A percentile compares a stretch with the other conserved stretches of the same genome.
Conservation (phyloP, 2,329 filamentous ascomycete genomes). For the Penicillium glabrum region DNA sequence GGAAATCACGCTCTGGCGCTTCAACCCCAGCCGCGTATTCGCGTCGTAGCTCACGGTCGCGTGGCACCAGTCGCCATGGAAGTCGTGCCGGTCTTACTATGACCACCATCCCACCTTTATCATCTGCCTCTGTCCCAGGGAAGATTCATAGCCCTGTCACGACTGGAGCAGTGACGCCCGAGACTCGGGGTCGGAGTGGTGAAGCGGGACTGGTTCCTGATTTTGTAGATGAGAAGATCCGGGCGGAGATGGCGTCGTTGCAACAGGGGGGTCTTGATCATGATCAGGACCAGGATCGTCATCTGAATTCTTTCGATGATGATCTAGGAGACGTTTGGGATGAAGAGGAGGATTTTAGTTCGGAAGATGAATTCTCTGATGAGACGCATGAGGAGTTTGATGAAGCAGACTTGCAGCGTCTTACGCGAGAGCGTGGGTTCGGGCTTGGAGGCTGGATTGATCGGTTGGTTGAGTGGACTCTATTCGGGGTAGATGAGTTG, state of each 20-base stretch:
- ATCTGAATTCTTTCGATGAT: slow-evolving; percentile 1
- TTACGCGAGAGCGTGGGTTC: slow-evolving; percentile 54
- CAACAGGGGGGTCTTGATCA: slow-evolving; percentile 16
- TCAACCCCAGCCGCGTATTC: slow-evolving; percentile 37
- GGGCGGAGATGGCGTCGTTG: slow-evolving; percentile 39
- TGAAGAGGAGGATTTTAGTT: slow-evolving; percentile 23
- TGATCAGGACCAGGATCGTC: slow-evolving; percentile 9
- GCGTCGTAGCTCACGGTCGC: slow-evolving; percentile 34
- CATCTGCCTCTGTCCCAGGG: slow-evolving; percentile 6
- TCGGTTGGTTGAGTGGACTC: slow-evolving; percentile 56
- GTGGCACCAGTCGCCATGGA: slow-evolving; percentile 30
- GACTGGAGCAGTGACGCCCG: slow-evolving; percentile 11
- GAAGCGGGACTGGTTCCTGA: slow-evolving; percentile 41
- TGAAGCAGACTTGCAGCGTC: slow-evolving; percentile 53
- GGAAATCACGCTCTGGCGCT: slow-evolving; percentile 33
- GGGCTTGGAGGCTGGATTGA: slow-evolving; percentile 60
- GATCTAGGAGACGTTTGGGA: slow-evolving; percentile 4
- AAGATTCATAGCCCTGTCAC: slow-evolving; percentile 3
- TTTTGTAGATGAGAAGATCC: slow-evolving; percentile 49
- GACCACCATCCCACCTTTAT: slow-evolving; percentile 24
- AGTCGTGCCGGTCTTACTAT: slow-evolving; percentile 39
- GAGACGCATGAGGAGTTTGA: slow-evolving; percentile 41
- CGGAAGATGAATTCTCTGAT: slow-evolving; percentile 27
- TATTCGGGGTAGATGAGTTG: slow-evolving; percentile 55
- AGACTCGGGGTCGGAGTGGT: slow-evolving; percentile 14